Evolutionary conservation across 345 rosid genomes (phyloP), one percentile per base, ranked within the genome.

Genomic region (Syzygium grande): DNA sequence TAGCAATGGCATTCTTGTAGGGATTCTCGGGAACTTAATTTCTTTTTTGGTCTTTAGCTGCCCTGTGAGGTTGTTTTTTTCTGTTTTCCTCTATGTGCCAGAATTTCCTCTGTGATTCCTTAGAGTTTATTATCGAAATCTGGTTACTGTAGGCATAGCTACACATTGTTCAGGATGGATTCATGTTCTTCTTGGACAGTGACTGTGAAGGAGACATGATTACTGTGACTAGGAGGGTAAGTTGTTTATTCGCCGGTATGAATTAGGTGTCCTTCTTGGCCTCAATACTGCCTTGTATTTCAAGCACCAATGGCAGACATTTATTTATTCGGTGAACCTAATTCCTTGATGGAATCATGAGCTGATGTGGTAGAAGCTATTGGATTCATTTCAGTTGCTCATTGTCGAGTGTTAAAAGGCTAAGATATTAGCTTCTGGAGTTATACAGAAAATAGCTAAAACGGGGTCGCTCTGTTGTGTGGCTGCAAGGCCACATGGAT

Each of bases 401-500:
- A 34, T 19, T 19, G 80, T 73, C 80, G 3, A 34, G 80, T 68
- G 38, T 73, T 73, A 34, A 73, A 73, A 73, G 80, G 22, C 38
- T 34, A 73, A 34, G 7, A 73, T 21, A 54, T 54, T 85, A 46
- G 86, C 43, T 85, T 55, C 19, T 55, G 86, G 65, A 58, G 27
- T 41, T 34, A 73, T 34, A 73, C 80, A 89, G 43, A 92, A 92
- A 91, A 92, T 92, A 92, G 94, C 94, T 92, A 94, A 93, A 88
- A 94, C 94, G 95, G 96, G 96, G 92, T 93, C 94, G 6, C 89
- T 94, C 73, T 92, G 95, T 94, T 94, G 96, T 90, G 96, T 94
- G 96, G 96, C 96, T 84, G 95, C 96, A 84, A 94, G 96, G 96
- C 95, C 95, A 91, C 95, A 92, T 91, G 96, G 93, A 63, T 94